Evolutionary conservation across 2,329 filamentous ascomycete genomes (phyloP).

Genomic region (Stemphylium lycopersici): DNA sequence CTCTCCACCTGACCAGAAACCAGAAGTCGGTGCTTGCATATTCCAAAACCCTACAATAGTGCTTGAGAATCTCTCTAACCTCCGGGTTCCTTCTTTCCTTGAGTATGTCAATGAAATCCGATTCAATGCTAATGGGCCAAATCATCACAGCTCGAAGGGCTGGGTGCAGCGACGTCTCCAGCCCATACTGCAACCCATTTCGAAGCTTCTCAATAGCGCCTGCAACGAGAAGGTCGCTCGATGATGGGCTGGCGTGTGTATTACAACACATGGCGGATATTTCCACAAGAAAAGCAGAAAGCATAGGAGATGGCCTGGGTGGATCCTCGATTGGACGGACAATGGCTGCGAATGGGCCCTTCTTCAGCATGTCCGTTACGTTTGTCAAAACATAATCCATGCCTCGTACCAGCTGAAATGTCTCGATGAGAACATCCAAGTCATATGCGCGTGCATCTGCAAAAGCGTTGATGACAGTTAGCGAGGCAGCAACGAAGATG

Average conservation of each 20-base stretch:
- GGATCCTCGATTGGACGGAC: conserved; percentile 11
- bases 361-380: conserved; percentile 23
- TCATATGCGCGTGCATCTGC: conserved; percentile 24
- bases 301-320: conserved; percentile 24
- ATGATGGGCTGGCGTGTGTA: conserved; percentile 9
- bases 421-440: conserved; percentile 34
- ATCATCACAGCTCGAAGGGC: conserved; percentile 27
- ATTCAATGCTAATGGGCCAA: conserved; percentile 31
- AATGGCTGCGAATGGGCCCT: conserved; percentile 33
- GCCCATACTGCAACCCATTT: conserved; percentile 22
- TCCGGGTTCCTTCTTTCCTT: conserved; percentile 18
- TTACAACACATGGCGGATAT: conserved; percentile 19
- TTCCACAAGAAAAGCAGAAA: conserved; percentile 31
- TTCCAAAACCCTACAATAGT: conserved; percentile 31
- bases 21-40: conserved; percentile 32
- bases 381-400: conserved; percentile 32
- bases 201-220: conserved; percentile 24
- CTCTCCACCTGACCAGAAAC: conserved; percentile 31
- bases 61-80: conserved; percentile 20
- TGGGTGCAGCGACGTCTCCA: conserved; percentile 30
- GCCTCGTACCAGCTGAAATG: conserved; percentile 36
- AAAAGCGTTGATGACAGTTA: conserved; percentile 36
- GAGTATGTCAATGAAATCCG: conserved; percentile 25
- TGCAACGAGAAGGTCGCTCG: conserved; percentile 9
- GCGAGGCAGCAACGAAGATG: conserved; percentile 30